Base-by-base conservation (phyloP, 441 rosid genomes). In the Manihot esculenta region DNA sequence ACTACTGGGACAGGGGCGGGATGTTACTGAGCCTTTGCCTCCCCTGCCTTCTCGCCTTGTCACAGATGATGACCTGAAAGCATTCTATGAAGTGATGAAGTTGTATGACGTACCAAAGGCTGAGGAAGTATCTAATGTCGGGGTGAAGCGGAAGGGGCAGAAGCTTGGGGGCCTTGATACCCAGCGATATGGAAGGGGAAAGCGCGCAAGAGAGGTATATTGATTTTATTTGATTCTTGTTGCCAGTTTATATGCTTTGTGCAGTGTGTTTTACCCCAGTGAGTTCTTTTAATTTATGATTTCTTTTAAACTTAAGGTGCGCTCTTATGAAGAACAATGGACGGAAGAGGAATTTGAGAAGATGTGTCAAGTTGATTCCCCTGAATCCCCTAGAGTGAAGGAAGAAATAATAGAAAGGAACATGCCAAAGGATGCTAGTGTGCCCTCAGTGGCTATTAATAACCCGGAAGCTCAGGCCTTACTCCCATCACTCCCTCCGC, bases 291-390 rank as follows among this genome's bases (percentile, higher is more conserved):
- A 66, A 23, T 1, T 41, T 27, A 44, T 51, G 41, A 20, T 63
- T 12, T 15, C 1, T 21, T 35, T 35, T 2, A 2, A 2, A 48
- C 58, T 66, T 70, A 49, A 93, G 98, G 97, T 93, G 74, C 94
- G 97, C 33, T 91, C 98, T 21, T 93, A 93, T 51, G 98, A 91
- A 84, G 98, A 93, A 78, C 95, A 91, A 81, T 82, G 87, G 96
- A 89, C 98, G 30, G 98, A 93, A 72, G 98, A 91, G 81, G 98
- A 93, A 80, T 93, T 93, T 82, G 98, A 93, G 71, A 93, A 87
- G 82, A 42, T 93, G 84, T 93, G 98, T 77, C 91, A 93, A 82
- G 91, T 42, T 72, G 98, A 91, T 35, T 70, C 89, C 78, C 83
- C 97, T 63, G 91, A 78, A 3, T 91, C 98, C 59, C 90, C 97